These are phyloP conservation scores for Phytophthora tentaculata DNA, from an alignment of 352 stramenopile genomes.

Conservation along the genomic window DNA sequence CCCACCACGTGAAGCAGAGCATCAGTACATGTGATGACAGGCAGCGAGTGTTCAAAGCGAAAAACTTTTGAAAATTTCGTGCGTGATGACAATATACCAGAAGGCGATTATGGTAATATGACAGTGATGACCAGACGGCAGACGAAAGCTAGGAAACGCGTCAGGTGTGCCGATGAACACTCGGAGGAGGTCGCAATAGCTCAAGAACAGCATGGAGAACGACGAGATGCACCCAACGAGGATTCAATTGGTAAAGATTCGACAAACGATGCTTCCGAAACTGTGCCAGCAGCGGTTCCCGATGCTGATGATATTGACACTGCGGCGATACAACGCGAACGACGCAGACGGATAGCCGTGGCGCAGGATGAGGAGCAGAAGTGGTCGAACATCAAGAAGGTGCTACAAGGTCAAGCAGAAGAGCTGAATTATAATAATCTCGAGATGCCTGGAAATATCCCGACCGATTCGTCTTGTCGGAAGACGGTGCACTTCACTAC, in stretches of 20 bases:
- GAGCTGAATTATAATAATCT: neutral
- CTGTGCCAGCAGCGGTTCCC: neutral
- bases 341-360: neutral
- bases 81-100: too few relatives aligned
- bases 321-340: constrained; percentile 5
- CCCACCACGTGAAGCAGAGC: too few relatives aligned
- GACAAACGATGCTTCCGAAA: neutral
- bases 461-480: constrained; percentile 7
- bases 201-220: neutral
- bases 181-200: neutral
- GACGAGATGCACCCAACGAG: neutral
- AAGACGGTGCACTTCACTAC: constrained; percentile 2
- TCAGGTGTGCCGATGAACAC: too few relatives aligned
- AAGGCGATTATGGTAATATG: too few relatives aligned
- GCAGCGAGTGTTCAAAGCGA: too few relatives aligned
- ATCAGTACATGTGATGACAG: constrained; percentile 11
- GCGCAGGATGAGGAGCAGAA: constrained; percentile 11
- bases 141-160: too few relatives aligned
- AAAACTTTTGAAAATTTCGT: too few relatives aligned
- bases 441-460: neutral
- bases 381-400: constrained; percentile 2
- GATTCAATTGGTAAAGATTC: neutral
- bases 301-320: constrained; percentile 2
- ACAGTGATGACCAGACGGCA: too few relatives aligned
- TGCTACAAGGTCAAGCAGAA: neutral